phyloP scores from a whole-genome alignment of 176 grass and related monocot species.

The Triticum turgidum region DNA sequence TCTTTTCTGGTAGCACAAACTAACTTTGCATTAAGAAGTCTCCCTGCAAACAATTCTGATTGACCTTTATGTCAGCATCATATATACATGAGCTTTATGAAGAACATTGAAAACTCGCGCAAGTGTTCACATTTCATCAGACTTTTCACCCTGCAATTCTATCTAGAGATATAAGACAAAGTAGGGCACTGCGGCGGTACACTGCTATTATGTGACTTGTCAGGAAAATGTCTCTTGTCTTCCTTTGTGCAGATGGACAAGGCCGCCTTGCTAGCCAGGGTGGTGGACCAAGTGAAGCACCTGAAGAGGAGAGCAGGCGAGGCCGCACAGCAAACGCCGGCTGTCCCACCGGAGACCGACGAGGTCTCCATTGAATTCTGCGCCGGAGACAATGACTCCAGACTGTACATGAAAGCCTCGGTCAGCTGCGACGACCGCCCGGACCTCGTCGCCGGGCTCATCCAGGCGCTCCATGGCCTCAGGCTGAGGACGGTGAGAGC shows the following conservation, averaged over 20 bases:
- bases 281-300: conserved; percentile 62
- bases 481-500: conserved; percentile 39
- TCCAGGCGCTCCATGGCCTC: conserved; percentile 33
- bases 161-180: not conserved
- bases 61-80: not conserved
- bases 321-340: not conserved
- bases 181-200: too few relatives aligned
- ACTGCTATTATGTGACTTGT: not conserved
- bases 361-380: conserved; percentile 37
- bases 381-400: too few relatives aligned
- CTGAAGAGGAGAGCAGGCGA: conserved; percentile 56
- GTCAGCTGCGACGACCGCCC: conserved; percentile 51
- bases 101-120: conserved; percentile 5
- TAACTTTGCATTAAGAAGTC: not conserved
- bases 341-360: conserved; percentile 33
- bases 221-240: not conserved
- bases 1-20: not conserved
- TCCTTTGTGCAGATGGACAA: conserved; percentile 57
- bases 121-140: conserved; percentile 24
- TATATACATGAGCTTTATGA: not conserved
- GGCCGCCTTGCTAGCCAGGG: conserved; percentile 57
- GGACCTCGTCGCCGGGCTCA: conserved; percentile 37
- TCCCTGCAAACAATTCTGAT: not conserved
- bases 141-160: not conserved
- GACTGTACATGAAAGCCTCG: conserved; percentile 37